phyloP scores from a whole-genome alignment of 495 filamentous ascomycete genomes.

The Hypoxylon lienhwacheense region DNA sequence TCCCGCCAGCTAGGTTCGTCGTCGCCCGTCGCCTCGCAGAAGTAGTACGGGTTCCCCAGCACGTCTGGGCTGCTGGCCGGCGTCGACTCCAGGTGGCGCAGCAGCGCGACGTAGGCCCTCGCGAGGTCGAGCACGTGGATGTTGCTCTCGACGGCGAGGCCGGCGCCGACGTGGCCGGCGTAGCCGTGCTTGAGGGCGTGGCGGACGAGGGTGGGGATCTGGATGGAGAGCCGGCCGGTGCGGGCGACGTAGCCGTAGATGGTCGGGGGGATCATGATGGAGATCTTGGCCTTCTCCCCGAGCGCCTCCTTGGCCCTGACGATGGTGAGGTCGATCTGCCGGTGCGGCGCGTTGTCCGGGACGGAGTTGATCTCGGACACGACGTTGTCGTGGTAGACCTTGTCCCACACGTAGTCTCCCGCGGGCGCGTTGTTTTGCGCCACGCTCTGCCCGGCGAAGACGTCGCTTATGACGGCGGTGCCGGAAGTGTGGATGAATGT shows the following conservation, averaged over 20 bases:
- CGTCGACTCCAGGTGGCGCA: slow-evolving; percentile 61
- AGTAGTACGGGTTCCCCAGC: slow-evolving; percentile 72
- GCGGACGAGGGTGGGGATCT: slow-evolving; percentile 60
- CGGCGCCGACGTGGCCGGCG: slow-evolving; percentile 64
- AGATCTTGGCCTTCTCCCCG: slow-evolving; percentile 54
- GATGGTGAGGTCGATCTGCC: slow-evolving; percentile 47
- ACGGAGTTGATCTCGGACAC: slow-evolving; percentile 40
- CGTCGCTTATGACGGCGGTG: slow-evolving; percentile 35
- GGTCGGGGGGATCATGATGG: slow-evolving; percentile 73
- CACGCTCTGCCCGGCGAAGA: slow-evolving; percentile 12
- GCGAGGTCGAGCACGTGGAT: slow-evolving; percentile 74
- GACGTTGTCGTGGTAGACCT: slow-evolving; percentile 41
- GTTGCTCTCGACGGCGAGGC: slow-evolving; percentile 68
- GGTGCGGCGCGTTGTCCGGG: slow-evolving; percentile 44
- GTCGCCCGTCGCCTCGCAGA: slow-evolving; percentile 59
- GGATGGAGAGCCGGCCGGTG: slow-evolving; percentile 61
- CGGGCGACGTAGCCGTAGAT: slow-evolving; percentile 64
- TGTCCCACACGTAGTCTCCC: slow-evolving; percentile 32
- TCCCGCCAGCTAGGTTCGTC: slow-evolving; percentile 70
- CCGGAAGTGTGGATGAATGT: slow-evolving; percentile 50
- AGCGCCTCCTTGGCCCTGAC: slow-evolving; percentile 38
- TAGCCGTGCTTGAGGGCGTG: slow-evolving; percentile 62
- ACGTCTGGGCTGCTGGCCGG: slow-evolving; percentile 52
- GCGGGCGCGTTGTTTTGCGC: no score
- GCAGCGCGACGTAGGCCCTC: slow-evolving; percentile 60